Conservation (phyloP, 1,139 yeast genomes). For the Yamadazyma triangularis region DNA sequence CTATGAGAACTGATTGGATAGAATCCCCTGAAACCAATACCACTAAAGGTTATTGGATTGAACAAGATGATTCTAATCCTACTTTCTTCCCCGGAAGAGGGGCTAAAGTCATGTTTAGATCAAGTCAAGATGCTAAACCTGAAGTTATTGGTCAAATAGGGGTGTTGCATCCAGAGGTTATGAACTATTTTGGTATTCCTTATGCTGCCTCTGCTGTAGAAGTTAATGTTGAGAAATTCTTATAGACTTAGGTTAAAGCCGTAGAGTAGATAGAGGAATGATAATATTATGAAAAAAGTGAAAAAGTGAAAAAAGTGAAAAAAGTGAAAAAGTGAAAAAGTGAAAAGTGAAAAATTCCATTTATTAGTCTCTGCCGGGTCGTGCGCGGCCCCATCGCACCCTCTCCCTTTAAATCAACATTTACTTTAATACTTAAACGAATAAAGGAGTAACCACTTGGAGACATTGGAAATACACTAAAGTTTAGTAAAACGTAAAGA, state of each 20-base stretch:
- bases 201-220: slow-evolving; percentile 91
- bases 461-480: too few relatives aligned
- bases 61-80: slow-evolving; percentile 58
- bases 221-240: slow-evolving; percentile 79
- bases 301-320: too few relatives aligned
- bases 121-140: slow-evolving; percentile 51
- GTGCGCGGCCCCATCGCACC: too few relatives aligned
- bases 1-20: slow-evolving; percentile 85
- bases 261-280: not conserved
- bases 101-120: slow-evolving; percentile 76
- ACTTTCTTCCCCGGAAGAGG: slow-evolving; percentile 98
- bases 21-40: slow-evolving; percentile 48
- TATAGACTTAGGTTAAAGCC: slow-evolving; percentile 18
- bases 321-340: not conserved
- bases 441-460: too few relatives aligned
- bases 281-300: not conserved
- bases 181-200: slow-evolving; percentile 83
- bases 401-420: too few relatives aligned
- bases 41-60: slow-evolving; percentile 82
- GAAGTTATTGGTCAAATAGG: slow-evolving; percentile 80
- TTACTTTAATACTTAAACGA: too few relatives aligned
- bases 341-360: too few relatives aligned
- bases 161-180: slow-evolving; percentile 93
- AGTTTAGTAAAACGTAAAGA: too few relatives aligned
- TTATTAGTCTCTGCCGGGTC: too few relatives aligned